phyloP scores from a whole-genome alignment of 176 grass and related monocot genomes.

The Lolium perenne region DNA sequence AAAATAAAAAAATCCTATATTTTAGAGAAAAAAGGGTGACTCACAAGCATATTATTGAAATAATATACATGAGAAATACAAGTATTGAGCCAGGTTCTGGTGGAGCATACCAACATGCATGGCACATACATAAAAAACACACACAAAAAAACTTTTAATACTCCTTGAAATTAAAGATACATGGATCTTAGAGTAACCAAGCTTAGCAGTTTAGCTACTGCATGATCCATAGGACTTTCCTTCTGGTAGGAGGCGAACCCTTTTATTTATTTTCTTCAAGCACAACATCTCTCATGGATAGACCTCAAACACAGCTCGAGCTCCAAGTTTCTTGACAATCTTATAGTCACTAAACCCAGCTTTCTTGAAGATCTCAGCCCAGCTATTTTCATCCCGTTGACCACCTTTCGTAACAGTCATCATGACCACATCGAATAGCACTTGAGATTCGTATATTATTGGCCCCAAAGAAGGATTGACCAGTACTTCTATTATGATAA shows the following conservation, averaged over 20 bases:
- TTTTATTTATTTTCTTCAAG: not conserved
- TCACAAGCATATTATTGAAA: not conserved
- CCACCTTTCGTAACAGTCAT: conserved; percentile 26
- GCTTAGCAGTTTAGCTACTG: not conserved
- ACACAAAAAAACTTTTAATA: not conserved
- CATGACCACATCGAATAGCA: conserved; percentile 37
- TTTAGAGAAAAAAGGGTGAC: not conserved
- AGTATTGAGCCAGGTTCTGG: not conserved
- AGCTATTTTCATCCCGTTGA: conserved; percentile 44
- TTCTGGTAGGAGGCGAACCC: not conserved
- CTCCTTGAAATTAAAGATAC: not conserved
- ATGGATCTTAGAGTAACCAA: not conserved
- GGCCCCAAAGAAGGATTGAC: not conserved
- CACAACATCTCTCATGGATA: not conserved
- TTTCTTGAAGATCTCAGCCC: conserved; percentile 35
- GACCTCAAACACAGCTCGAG: conserved; percentile 5
- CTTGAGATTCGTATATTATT: conserved; percentile 26
- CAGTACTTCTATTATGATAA: conserved; percentile 49
- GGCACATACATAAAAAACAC: not conserved
- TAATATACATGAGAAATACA: not conserved
- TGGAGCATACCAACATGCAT: not conserved
- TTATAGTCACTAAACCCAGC: conserved; percentile 49
- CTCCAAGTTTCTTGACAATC: conserved; percentile 21
- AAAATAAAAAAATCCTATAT: too few relatives aligned
- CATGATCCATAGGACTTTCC: not conserved